A percentile compares a stretch with the other conserved stretches of the same genome.
phyloP scores from a whole-genome alignment of 768 basidiomycete genomes.

The Lentinula edodes region DNA sequence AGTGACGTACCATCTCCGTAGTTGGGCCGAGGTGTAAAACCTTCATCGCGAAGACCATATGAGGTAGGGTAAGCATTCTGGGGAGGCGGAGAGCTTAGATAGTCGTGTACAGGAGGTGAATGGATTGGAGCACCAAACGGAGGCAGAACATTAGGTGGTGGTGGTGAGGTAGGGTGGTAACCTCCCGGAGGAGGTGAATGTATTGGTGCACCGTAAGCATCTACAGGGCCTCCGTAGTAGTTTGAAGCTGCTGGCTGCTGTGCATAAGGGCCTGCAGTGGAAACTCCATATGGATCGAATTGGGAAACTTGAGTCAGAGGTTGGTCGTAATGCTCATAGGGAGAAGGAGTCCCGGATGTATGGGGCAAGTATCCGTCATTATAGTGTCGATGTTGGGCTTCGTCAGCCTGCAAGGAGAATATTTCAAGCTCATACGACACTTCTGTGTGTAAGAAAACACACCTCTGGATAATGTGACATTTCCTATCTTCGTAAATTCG shows the following conservation, averaged over 20 bases:
- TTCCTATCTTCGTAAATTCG: neutral
- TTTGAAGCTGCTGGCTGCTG: conserved; percentile 12
- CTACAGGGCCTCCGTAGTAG: neutral
- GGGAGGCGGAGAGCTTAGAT: conserved; percentile 7
- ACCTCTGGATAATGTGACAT: conserved; percentile 34
- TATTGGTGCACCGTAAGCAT: conserved; percentile 15
- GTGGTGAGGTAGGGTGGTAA: neutral
- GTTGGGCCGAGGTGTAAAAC: conserved; percentile 4
- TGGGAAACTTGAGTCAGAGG: conserved; percentile 4
- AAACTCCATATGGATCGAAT: conserved; percentile 18
- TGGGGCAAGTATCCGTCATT: conserved; percentile 64
- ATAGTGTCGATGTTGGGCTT: conserved; percentile 56
- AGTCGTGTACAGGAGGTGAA: conserved; percentile 2
- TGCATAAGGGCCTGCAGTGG: conserved; percentile 16
- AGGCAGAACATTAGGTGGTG: conserved; percentile 6
- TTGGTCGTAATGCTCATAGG: conserved; percentile 36
- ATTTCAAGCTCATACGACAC: neutral
- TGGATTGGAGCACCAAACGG: conserved; percentile 5
- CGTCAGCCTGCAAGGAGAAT: conserved; percentile 43
- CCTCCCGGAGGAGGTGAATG: conserved; percentile 19
- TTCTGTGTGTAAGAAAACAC: neutral
- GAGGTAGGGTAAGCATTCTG: conserved; percentile 7
- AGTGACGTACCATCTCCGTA: conserved; percentile 28
- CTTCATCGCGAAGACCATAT: conserved; percentile 16
- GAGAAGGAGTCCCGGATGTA: conserved; percentile 26